A percentile compares a stretch with the other conserved stretches of the same genome.
Conservation (phyloP, 83 land plant species). For the Picea abies region DNA sequence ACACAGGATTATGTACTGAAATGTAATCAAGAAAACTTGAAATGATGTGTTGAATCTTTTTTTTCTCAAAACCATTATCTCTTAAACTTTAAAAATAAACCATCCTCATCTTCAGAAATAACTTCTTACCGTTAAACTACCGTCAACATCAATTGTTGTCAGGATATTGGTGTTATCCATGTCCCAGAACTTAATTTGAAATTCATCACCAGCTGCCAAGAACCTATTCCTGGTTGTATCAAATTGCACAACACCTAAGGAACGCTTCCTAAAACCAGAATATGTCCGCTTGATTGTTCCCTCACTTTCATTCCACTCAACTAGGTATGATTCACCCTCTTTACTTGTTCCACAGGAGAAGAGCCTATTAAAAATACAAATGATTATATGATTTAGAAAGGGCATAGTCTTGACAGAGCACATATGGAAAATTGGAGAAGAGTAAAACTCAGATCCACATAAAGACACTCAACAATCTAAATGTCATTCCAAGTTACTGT, state of each 20-base stretch:
- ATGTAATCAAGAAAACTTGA: no score
- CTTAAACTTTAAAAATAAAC: conserved; percentile 18
- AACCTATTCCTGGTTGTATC: conserved; percentile 92
- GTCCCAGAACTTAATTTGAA: conserved; percentile 89
- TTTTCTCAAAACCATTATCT: conserved; percentile 19
- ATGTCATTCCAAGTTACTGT: not conserved
- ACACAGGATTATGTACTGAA: no score
- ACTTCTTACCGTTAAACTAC: conserved; percentile 76
- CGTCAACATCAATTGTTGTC: conserved; percentile 79
- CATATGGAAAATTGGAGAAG: not conserved
- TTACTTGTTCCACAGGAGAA: conserved; percentile 97
- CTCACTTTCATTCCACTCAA: conserved; percentile 98
- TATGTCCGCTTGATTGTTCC: conserved; percentile 88
- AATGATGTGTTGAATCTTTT: not conserved
- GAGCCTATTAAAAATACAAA: conserved; percentile 45
- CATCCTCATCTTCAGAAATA: not conserved
- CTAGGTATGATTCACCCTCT: conserved; percentile 88
- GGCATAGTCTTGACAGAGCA: not conserved
- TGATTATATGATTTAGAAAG: not conserved
- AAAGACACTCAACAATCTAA: not conserved
- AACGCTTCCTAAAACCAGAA: conserved; percentile 83
- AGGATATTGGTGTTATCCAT: conserved; percentile 82
- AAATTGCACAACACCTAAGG: conserved; percentile 89
- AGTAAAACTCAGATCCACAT: not conserved
- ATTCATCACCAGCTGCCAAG: conserved; percentile 95